Conservation (phyloP, 371 early-diverging fungal species). For the Neoconidiobolus thromboides region DNA sequence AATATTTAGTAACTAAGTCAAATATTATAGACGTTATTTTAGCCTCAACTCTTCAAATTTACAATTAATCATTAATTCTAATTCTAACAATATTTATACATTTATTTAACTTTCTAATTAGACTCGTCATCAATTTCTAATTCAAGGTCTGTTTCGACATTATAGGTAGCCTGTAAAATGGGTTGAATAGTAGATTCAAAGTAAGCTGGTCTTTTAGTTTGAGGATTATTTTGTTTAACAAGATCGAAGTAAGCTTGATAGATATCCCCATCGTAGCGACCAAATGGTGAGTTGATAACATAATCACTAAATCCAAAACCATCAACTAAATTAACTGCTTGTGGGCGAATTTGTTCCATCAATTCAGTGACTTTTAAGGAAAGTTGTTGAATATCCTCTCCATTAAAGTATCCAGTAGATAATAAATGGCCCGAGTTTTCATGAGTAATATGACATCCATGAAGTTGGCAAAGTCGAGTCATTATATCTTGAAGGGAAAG, state of each 20-base stretch:
- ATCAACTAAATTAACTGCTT: slow-evolving; percentile 54
- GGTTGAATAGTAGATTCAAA: not conserved
- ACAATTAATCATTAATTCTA: no score
- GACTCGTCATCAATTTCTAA: slow-evolving; percentile 1
- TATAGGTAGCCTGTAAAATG: not conserved
- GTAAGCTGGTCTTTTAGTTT: not conserved
- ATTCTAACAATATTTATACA: no score
- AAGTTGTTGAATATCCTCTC: slow-evolving; percentile 28
- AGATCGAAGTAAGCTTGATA: slow-evolving; percentile 18
- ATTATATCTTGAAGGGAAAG: slow-evolving; percentile 19
- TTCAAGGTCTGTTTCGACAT: not conserved
- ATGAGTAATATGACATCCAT: slow-evolving; percentile 40
- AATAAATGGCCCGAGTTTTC: slow-evolving; percentile 43
- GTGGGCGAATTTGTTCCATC: slow-evolving; percentile 35
- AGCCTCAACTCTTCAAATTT: no score
- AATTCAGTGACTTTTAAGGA: slow-evolving; percentile 22
- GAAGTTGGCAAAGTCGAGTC: slow-evolving; percentile 25
- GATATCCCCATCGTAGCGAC: slow-evolving; percentile 48
- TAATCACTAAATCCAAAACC: slow-evolving; percentile 59
- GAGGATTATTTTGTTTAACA: slow-evolving; percentile 4
- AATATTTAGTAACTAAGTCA: no score
- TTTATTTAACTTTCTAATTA: no score
- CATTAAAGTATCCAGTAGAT: slow-evolving; percentile 21
- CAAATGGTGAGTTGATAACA: slow-evolving; percentile 54
- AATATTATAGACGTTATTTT: no score